These are phyloP conservation scores for Eremothecium gossypii DNA, from an alignment of 1,139 yeast genomes.

Conservation along the genomic window DNA sequence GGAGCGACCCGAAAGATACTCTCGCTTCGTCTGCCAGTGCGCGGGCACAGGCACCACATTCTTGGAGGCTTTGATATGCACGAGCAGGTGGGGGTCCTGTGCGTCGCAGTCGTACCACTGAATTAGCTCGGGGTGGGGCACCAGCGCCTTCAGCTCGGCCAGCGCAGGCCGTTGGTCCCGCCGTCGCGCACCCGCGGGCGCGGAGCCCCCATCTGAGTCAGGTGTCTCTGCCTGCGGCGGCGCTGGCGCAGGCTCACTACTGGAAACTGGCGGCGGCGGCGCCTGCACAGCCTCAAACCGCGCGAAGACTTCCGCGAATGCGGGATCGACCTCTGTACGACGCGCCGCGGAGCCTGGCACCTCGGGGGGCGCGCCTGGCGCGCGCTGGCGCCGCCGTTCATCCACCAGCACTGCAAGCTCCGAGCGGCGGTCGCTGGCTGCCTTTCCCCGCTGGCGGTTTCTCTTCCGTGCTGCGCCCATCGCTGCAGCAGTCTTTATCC, in stretches of 20 bases:
- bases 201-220: not conserved
- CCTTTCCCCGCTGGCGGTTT: not conserved
- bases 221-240: not conserved
- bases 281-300: not conserved
- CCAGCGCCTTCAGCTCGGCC: constrained; percentile 54
- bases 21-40: constrained; percentile 79
- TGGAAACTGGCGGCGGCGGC: no score
- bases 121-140: constrained; percentile 58
- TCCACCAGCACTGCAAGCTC: not conserved
- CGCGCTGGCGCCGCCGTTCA: constrained; percentile 1
- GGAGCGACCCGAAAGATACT: constrained; percentile 62
- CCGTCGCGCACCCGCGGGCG: not conserved
- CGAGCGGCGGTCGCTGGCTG: not conserved
- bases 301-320: not conserved
- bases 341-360: no score
- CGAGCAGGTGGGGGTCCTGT: constrained; percentile 59
- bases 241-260: not conserved
- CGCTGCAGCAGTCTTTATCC: no score
- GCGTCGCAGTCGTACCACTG: constrained; percentile 90
- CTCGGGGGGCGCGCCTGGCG: not conserved
- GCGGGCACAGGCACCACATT: constrained; percentile 71
- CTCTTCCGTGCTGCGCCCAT: no score
- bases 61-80: constrained; percentile 54
- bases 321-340: not conserved
- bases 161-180: constrained; percentile 44